Evolutionary conservation across 148 eudicot species (phyloP), one percentile per base, ranked within the genome.

Genomic region (Chenopodium suecicum): DNA sequence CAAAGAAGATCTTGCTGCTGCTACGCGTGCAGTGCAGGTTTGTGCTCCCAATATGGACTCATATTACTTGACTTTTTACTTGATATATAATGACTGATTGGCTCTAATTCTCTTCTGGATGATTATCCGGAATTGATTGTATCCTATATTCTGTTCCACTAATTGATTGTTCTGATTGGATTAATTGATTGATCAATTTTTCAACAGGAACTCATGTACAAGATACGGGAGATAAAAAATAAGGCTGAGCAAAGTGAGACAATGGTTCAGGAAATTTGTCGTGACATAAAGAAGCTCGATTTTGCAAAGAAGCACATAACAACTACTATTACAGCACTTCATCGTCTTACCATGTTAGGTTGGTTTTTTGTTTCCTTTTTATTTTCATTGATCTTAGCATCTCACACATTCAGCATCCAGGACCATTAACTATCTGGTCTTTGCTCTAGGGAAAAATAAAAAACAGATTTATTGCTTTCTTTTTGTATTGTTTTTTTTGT

Each of bases 291-390:
- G 85, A 96, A 96, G 89, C 87, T 96, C 58, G 99, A 96, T 87
- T 96, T 96, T 83, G 98, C 98, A 31, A 96, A 96, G 82, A 96
- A 96, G 86, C 98, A 96, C 86, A 94, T 96, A 85, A 96, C 99
- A 41, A 96, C 97, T 12, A 94, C 99, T 37, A 96, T 96, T 75
- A 96, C 98, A 46, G 99, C 99, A 80, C 98, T 96, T 80, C 99
- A 96, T 83, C 99, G 99, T 77, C 98, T 96, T 83, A 96, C 99
- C 62, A 96, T 96, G 99, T 88, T 96, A 81, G 99, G 99, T 95
- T 77, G 76, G 87, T 74, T 66, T 78, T 79, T 52, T 12, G 32
- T 68, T 9, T 76, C 20, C 9, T 31, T 75, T 23, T 47, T 65
- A 13, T 65, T n/a, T 58, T 76, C 23, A 70, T 47, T 31, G 31